These are phyloP conservation scores for Xylariaceae sp. DNA, from an alignment of 2,329 filamentous ascomycete species.

Conservation along the genomic window DNA sequence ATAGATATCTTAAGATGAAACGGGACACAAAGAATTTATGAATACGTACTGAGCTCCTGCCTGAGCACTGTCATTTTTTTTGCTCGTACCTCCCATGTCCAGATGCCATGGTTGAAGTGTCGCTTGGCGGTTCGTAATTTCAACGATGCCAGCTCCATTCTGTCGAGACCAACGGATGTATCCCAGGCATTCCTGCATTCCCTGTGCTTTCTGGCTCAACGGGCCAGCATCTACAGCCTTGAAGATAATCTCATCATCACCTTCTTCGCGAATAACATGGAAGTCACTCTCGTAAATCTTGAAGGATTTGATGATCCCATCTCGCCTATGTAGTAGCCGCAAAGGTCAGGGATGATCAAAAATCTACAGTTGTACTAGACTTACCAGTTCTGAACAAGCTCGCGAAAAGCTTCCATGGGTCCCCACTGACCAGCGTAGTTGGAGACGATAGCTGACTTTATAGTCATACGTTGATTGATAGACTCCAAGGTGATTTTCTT, in stretches of 20 bases:
- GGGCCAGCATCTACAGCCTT: constrained; percentile 9
- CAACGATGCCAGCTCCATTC: constrained; percentile 31
- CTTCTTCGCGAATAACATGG: constrained; percentile 24
- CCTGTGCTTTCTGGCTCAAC: background rate
- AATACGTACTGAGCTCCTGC: constrained; percentile 28
- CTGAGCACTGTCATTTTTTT: constrained; percentile 22
- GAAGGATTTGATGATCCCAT: constrained; percentile 34
- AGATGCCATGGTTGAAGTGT: constrained; percentile 37
- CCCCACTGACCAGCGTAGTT: constrained; percentile 17
- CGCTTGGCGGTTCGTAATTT: constrained; percentile 35
- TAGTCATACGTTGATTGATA: constrained; percentile 5
- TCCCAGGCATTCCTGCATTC: constrained; percentile 29
- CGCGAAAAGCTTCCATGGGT: constrained; percentile 37
- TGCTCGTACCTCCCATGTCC: constrained; percentile 34
- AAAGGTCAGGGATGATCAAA: background rate
- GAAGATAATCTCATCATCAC: constrained; percentile 34
- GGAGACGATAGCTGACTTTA: constrained; percentile 4
- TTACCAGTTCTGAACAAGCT: constrained; percentile 40
- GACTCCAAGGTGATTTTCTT: constrained; percentile 7
- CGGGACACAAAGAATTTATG: too few species aligned
- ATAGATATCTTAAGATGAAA: too few species aligned
- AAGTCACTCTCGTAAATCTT: constrained; percentile 28
- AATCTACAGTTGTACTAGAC: background rate
- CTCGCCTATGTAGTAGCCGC: constrained; percentile 28
- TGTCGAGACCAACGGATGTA: constrained; percentile 35